Conservation (phyloP, 148 eudicot genomes). For the Beta vulgaris region DNA sequence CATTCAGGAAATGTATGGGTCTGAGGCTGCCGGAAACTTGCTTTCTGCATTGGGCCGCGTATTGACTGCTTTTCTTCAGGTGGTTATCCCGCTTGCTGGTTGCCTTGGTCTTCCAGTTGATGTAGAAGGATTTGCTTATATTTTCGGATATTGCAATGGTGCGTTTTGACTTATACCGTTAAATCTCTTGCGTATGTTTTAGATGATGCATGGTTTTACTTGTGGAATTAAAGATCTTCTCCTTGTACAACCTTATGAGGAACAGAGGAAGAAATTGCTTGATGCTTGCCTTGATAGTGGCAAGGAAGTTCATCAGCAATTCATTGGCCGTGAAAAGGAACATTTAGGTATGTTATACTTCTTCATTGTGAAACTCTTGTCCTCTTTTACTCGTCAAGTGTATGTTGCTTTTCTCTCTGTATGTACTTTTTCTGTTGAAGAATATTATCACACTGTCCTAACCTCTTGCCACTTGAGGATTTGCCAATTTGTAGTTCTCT, state of each 20-base stretch:
- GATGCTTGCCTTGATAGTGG: slow-evolving; percentile 68
- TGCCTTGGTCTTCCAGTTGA: slow-evolving; percentile 5
- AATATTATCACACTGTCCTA: too few species aligned
- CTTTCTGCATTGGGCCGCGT: slow-evolving; percentile 88
- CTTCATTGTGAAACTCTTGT: not conserved
- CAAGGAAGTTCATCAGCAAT: slow-evolving; percentile 71
- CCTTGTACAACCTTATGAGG: slow-evolving; percentile 54
- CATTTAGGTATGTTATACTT: slow-evolving; percentile 25
- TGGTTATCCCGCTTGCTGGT: slow-evolving; percentile 16
- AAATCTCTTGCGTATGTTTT: slow-evolving; percentile 21
- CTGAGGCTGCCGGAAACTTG: slow-evolving; percentile 71
- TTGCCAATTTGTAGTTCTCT: too few species aligned
- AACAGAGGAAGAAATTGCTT: slow-evolving; percentile 60
- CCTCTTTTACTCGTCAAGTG: not conserved
- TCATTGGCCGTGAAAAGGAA: slow-evolving; percentile 32
- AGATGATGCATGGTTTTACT: slow-evolving; percentile 97
- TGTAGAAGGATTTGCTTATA: not conserved
- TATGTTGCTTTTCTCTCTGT: not conserved
- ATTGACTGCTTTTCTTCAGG: slow-evolving; percentile 80
- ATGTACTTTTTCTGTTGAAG: not conserved
- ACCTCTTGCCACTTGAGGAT: too few species aligned
- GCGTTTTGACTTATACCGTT: not conserved
- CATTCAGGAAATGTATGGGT: slow-evolving; percentile 91
- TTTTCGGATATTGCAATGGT: not conserved
- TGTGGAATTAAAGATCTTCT: slow-evolving; percentile 94